Percentiles rank a stretch among this genome's conserved stretches.
phyloP scores from a whole-genome alignment of 345 rosid species.

The Citrus mangshanensis region DNA sequence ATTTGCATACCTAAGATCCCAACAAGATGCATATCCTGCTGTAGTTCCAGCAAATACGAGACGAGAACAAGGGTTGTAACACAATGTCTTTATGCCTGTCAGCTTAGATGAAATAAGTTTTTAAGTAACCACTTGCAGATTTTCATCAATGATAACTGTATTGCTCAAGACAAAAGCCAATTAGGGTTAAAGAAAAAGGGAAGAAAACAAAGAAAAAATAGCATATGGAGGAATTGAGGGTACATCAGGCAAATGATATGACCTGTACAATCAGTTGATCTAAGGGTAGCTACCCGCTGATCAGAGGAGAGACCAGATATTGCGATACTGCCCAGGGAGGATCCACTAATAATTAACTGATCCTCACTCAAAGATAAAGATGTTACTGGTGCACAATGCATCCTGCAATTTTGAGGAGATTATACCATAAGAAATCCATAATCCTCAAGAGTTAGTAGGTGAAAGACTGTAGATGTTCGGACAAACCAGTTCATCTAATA shows the following conservation, averaged over 20 bases:
- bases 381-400: conserved; percentile 65
- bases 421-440: background rate
- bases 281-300: conserved; percentile 59
- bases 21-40: conserved; percentile 69
- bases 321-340: conserved; percentile 68
- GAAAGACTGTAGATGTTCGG: background rate
- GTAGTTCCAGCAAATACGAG: conserved; percentile 73
- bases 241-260: conserved; percentile 11
- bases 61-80: conserved; percentile 59
- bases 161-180: background rate
- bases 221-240: background rate
- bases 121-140: background rate
- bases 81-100: conserved; percentile 71
- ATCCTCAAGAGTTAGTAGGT: background rate
- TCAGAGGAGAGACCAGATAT: conserved; percentile 61
- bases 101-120: conserved; percentile 10
- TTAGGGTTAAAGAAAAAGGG: background rate
- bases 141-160: background rate
- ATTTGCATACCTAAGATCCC: conserved; percentile 76
- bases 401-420: conserved; percentile 41
- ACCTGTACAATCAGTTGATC: conserved; percentile 65
- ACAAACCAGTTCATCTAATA: background rate
- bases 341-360: conserved; percentile 67
- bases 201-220: background rate
- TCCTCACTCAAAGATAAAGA: conserved; percentile 69